These are phyloP conservation scores for Coelastrella sp. DNA, from an alignment of 139 green algal genomes.

Conservation along the genomic window DNA sequence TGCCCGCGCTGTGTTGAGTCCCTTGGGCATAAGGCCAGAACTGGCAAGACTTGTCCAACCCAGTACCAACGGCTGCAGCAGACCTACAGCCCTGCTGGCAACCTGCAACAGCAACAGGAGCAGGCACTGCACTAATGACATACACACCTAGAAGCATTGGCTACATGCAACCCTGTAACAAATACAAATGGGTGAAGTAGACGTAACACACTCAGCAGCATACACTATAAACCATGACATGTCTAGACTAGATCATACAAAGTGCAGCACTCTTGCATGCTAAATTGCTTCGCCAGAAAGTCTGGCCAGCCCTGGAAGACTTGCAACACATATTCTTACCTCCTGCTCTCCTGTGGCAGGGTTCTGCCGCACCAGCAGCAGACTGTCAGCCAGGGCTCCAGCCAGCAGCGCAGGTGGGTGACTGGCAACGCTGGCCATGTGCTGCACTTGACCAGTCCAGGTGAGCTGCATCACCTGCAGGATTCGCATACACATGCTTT, in stretches of 20 bases:
- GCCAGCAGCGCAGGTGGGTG: slow-evolving; percentile 43
- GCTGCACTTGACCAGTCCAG: slow-evolving; percentile 57
- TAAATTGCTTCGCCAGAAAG: no score
- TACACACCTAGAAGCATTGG: background rate
- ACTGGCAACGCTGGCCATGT: slow-evolving; percentile 42
- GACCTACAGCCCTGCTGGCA: slow-evolving; percentile 20
- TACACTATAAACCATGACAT: background rate
- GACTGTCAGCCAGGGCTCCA: slow-evolving; percentile 55
- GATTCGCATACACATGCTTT: background rate
- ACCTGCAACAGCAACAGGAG: slow-evolving; percentile 12
- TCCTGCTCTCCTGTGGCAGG: slow-evolving; percentile 10
- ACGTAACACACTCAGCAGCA: background rate
- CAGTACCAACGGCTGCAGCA: slow-evolving; percentile 62
- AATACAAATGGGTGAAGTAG: background rate
- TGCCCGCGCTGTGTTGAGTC: slow-evolving; percentile 35
- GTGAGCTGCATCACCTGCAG: slow-evolving; percentile 54
- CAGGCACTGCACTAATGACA: background rate
- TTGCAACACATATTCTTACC: background rate
- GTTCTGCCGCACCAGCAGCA: slow-evolving; percentile 54
- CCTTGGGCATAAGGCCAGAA: slow-evolving; percentile 45
- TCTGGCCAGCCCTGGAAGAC: no score
- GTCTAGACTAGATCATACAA: no score
- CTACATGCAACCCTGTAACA: background rate
- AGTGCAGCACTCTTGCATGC: background rate
- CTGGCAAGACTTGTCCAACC: slow-evolving; percentile 57